Evolutionary conservation across 176 grass and related monocot genomes (phyloP).

Genomic region (Oryza officinalis): DNA sequence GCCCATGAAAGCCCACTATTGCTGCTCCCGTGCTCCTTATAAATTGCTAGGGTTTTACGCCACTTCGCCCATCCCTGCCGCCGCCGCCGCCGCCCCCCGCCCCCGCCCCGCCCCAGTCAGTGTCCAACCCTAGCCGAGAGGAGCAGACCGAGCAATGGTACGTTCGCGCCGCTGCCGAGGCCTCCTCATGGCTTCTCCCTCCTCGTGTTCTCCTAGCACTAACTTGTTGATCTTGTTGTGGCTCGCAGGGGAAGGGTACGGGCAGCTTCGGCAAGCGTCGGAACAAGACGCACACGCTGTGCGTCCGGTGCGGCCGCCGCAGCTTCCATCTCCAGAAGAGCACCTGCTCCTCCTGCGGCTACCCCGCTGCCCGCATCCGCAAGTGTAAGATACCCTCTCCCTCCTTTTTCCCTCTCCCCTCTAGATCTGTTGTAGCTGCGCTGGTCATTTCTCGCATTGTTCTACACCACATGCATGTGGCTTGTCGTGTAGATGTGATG

Average conservation of each 20-base stretch:
- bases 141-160: conserved; percentile 33
- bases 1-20: conserved; percentile 11
- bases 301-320: conserved; percentile 77
- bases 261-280: conserved; percentile 91
- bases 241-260: conserved; percentile 73
- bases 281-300: conserved; percentile 98
- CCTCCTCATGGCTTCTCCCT: neutral
- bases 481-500: neutral
- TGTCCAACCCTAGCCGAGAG: conserved; percentile 15
- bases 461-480: neutral
- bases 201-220: neutral
- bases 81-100: too few relatives aligned
- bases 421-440: neutral
- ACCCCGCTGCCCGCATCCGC: conserved; percentile 87
- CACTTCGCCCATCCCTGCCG: neutral
- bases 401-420: neutral
- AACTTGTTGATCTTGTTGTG: neutral
- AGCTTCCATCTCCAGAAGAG: conserved; percentile 99
- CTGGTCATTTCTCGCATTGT: too few relatives aligned
- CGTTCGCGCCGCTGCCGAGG: neutral
- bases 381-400: conserved; percentile 49
- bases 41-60: conserved; percentile 26
- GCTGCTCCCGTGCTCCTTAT: neutral
- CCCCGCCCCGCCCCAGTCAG: too few relatives aligned
- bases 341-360: conserved; percentile 77